A percentile compares a stretch with the other conserved stretches of the same genome.
Evolutionary conservation across 176 grass and related monocot species (phyloP).

Genomic region (Oryza coarctata): DNA sequence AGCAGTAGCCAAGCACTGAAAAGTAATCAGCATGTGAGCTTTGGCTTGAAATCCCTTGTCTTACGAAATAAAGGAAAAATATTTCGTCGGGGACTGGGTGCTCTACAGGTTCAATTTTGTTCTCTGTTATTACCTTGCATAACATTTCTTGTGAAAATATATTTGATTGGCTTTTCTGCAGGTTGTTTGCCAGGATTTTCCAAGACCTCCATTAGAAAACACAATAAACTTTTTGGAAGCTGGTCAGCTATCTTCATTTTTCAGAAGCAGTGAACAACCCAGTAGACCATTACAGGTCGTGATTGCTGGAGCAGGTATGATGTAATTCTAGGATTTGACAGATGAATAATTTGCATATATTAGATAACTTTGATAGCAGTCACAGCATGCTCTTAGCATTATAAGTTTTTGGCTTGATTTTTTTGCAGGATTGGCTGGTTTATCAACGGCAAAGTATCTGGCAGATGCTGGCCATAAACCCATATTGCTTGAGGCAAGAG

Average conservation of each 20-base stretch:
- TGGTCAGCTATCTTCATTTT: constrained; percentile 76
- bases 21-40: constrained; percentile 29
- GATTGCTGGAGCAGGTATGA: constrained; percentile 91
- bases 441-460: constrained; percentile 93
- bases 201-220: constrained; percentile 75
- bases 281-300: constrained; percentile 76
- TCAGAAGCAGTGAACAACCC: constrained; percentile 52
- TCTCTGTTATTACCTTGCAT: neutral
- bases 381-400: neutral
- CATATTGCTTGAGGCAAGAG: constrained; percentile 91
- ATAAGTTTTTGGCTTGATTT: constrained; percentile 19
- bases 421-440: constrained; percentile 80
- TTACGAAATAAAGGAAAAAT: constrained; percentile 41
- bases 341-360: neutral
- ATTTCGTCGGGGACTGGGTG: constrained; percentile 31
- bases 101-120: constrained; percentile 46
- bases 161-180: constrained; percentile 35
- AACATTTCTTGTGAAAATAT: constrained; percentile 6
- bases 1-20: constrained; percentile 44
- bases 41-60: constrained; percentile 27
- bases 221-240: constrained; percentile 88
- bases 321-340: constrained; percentile 12
- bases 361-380: neutral
- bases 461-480: constrained; percentile 95
- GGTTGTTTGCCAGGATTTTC: constrained; percentile 78